Base-by-base conservation (phyloP, 1,284 basidiomycete genomes). In the Apiotrichum montevideense region DNA sequence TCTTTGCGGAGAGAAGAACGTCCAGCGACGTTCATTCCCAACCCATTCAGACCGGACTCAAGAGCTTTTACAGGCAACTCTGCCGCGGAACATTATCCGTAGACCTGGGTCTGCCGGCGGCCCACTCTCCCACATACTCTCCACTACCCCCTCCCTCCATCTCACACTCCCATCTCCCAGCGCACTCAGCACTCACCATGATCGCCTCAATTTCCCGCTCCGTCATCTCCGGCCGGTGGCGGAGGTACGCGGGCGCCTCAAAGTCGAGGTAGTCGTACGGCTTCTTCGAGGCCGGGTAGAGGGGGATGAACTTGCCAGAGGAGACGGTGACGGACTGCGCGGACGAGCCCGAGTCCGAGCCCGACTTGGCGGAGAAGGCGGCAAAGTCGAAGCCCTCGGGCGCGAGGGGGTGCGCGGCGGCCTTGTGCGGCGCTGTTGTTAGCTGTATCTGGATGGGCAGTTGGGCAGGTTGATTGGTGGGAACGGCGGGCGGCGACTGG, bases 121-220 rank as follows among this genome's bases (percentile, higher is more conserved):
- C 37, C 9, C 39, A 10, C 2, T 3, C n/a, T 35, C 45, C 11
- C 39, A 6, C 34, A 4, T 21, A 10, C 37, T 21, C 32, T 13
- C 6, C 37, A 47, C 45, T 7, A 47, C 5, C 6, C 21, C 8
- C 39, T 21, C 21, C 21, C 21, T 21, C 21, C 21, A 21, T 21
- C 21, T 21, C 21, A 21, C n/a, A 15, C 4, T 13, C 39, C 11
- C 11, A n/a, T 14, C 5, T 3, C 2, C 35, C 29, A 33, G 46
- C 13, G 21, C 21, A 21, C 46, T 8, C 37, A 39, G 43, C 15
- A 74, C 86, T 76, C 72, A 90, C 90, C 81, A 85, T 79, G 62
- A 92, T 80, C 46, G 88, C 84, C 50, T 90, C 85, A 57, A 91
- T 86, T 79, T 93, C 90, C 39, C 73, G 75, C 45, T 90, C 83